Evolutionary conservation across 768 basidiomycete genomes (phyloP), one percentile per base, ranked within the genome.

Genomic region (Mycena amicta): DNA sequence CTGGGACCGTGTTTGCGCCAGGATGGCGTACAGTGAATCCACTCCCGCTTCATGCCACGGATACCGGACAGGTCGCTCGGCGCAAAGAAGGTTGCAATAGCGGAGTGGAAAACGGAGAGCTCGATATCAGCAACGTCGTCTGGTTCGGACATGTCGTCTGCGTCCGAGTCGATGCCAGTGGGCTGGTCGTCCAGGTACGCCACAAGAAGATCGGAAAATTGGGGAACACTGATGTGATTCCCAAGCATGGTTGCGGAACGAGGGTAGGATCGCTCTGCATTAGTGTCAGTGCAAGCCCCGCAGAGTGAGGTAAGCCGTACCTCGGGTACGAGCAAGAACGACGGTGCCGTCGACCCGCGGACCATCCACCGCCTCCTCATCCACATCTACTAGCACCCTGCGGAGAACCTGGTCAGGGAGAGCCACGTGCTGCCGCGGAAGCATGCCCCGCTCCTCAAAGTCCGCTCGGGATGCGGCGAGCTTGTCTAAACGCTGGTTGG

Each of bases 401-500:
- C 55, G 52, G 40, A 23, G 27, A 49, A 11, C 27, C 47, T 25
- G 5, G 13, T 55, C 52, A 3, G 56, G 56, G 22, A 55, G 55
- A 2, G 49, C 18, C 1, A 20, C 29, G 25, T 47, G 53, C 12
- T 11, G 15, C 4, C 46, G 60, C 2, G 60, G 56, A 3, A 68
- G 13, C 64, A 68, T 68, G 0, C 67, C 64, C 20, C 61, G 60
- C 13, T 50, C 47, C 0, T 47, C 61, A 30, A 69, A 67, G 30
- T 65, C 61, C 3, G 52, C 60, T 2, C 60, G 52, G 1, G 56
- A 39, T 22, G 66, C 66, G 3, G 63, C 60, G 11, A 69, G 60
- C 37, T 68, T 67, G 53, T 69, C 63, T 0, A 65, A 56, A 2
- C 55, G 58, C 46, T 66, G 65, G 41, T 67, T 67, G 2, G 65